Base-by-base conservation (phyloP, 2,329 filamentous ascomycete genomes). In the Pyrenochaeta sp. region DNA sequence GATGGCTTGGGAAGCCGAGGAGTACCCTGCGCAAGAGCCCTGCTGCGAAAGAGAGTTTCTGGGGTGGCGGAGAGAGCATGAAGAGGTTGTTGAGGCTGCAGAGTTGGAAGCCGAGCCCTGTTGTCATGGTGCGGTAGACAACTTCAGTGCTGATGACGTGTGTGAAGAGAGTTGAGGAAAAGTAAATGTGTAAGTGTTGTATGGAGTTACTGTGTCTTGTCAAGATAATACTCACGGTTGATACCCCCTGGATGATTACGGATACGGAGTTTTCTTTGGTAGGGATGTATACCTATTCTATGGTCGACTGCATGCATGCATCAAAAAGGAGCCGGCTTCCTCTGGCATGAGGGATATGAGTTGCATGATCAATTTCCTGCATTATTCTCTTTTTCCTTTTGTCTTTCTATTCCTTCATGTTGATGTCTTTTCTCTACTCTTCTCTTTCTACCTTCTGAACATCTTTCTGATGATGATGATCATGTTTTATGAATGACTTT, bases 1-100 rank as follows among this genome's bases (percentile, higher is more conserved):
- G 65, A 27, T 72, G 68, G 69, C 51, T 71, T 40, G 53, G 55
- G 9, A 63, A 59, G 48, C 54, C 55, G 1, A 56, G 53, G 35
- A 28, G 36, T 7, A 41, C 47, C 31, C 9, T 32, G 24, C 55
- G 44, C 38, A 61, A 55, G 50, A 48, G 52, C 23, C 35, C 47
- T 10, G 47, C 26, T 19, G 53, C 36, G n/a, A 71, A 69, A 51
- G 69, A 72, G 30, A 62, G 63, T 28, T 66, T 69, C 37, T 68
- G 63, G 51, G 61, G 67, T 20, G 65, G 66, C 21, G 64, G n/a
- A n/a, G n/a, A 70, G 36, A 68, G 71, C 48, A 63, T 72, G 53
- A 67, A 62, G 51, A 55, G 65, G 36, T 66, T 72, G 30, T 48
- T 72, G 41, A 52, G 66, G 35, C 65, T 71, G 40, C 55, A 66